These are phyloP conservation scores for Globisporangium heterothallicum DNA, from an alignment of 352 stramenopile genomes.

Conservation along the genomic window DNA sequence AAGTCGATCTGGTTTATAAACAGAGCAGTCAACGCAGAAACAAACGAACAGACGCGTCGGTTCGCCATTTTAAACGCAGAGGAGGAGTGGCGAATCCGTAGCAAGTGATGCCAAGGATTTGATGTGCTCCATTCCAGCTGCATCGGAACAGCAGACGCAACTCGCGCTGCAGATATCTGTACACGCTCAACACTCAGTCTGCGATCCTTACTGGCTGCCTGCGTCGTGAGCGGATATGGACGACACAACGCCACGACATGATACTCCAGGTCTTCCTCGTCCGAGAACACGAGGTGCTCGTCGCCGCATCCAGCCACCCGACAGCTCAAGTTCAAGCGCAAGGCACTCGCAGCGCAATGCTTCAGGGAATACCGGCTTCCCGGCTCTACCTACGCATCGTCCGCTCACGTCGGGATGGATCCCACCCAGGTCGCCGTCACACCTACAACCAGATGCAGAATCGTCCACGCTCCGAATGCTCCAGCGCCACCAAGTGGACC, in stretches of 20 bases:
- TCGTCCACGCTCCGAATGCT: background rate
- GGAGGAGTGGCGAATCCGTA: too few species aligned
- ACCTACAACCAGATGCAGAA: background rate
- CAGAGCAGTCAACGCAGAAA: too few species aligned
- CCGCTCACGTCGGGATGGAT: background rate
- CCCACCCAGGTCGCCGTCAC: background rate
- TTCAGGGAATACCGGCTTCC: constrained; percentile 12
- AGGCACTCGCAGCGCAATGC: background rate
- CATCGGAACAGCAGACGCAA: background rate
- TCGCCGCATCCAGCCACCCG: constrained; percentile 9
- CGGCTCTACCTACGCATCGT: constrained; percentile 8
- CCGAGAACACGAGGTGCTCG: constrained; percentile 29
- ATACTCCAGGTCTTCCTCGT: constrained; percentile 11
- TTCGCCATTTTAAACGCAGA: background rate
- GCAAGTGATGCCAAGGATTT: background rate
- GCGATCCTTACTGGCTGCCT: background rate
- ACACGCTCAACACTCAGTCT: background rate
- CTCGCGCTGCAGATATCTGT: background rate
- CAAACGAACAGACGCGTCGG: background rate
- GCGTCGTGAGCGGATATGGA: constrained; percentile 2
- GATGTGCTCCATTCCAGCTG: background rate
- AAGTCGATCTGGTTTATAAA: too few species aligned
- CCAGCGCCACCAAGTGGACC: background rate
- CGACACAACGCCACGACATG: background rate
- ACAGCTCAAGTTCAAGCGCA: background rate